phyloP scores from a whole-genome alignment of 345 rosid species.

The Mercurialis annua region DNA sequence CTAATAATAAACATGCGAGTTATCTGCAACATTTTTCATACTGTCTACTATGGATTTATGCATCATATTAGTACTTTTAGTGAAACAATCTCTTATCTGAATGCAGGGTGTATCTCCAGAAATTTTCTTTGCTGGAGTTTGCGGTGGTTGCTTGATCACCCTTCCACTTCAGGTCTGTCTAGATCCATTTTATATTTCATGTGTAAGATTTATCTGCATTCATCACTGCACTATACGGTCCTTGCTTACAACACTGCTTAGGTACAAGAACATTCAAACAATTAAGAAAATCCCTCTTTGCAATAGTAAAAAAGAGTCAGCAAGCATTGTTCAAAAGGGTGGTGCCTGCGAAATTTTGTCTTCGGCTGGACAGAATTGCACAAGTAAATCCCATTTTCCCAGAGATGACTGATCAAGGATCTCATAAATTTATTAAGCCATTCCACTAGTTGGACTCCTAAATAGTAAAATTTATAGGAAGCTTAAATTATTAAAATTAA shows the following conservation, averaged over 20 bases:
- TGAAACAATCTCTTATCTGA: background rate
- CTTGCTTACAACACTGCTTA: background rate
- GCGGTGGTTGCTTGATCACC: slow-evolving; percentile 84
- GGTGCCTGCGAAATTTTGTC: too few relatives aligned
- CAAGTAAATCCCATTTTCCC: too few relatives aligned
- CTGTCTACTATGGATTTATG: background rate
- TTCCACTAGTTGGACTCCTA: background rate
- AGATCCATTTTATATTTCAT: background rate
- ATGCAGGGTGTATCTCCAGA: slow-evolving; percentile 83
- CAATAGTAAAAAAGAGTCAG: background rate
- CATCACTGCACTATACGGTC: background rate
- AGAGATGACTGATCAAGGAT: too few relatives aligned
- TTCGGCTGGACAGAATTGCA: too few relatives aligned
- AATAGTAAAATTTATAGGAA: background rate
- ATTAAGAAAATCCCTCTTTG: background rate
- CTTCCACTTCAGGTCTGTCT: slow-evolving; percentile 75
- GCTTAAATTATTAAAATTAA: background rate
- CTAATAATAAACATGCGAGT: background rate
- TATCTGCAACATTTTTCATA: background rate
- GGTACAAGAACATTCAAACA: background rate
- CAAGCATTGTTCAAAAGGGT: too few relatives aligned
- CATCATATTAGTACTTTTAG: background rate
- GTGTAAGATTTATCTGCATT: background rate
- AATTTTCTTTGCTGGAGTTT: slow-evolving; percentile 87
- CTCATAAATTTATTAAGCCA: too few relatives aligned